These are phyloP conservation scores for Marasmius sp. DNA, from an alignment of 1,284 basidiomycete species.

Conservation along the genomic window DNA sequence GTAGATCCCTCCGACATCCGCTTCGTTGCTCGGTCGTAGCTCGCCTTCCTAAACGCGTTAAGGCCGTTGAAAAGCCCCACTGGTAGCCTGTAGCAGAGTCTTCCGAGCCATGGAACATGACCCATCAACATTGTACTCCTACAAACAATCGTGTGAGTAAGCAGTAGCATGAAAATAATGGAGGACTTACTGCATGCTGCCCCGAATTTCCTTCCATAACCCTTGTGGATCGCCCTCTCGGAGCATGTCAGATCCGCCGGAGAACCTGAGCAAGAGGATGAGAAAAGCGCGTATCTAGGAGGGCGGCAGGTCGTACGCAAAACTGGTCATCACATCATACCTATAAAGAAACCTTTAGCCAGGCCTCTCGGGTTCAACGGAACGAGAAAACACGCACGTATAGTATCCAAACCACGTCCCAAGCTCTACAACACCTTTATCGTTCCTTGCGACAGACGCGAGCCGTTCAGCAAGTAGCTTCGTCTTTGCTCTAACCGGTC, in stretches of 20 bases:
- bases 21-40: slow-evolving; percentile 23
- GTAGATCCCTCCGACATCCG: slow-evolving; percentile 25
- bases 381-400: slow-evolving; percentile 23
- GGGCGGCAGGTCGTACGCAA: not conserved
- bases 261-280: slow-evolving; percentile 23
- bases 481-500: slow-evolving; percentile 29
- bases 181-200: slow-evolving; percentile 8
- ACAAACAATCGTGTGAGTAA: not conserved
- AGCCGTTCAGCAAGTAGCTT: slow-evolving; percentile 33
- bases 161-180: not conserved
- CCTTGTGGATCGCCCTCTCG: slow-evolving; percentile 19
- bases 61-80: slow-evolving; percentile 11
- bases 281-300: slow-evolving; percentile 29
- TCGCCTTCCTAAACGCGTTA: slow-evolving; percentile 8
- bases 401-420: slow-evolving; percentile 34
- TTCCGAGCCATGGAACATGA: slow-evolving; percentile 32
- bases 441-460: slow-evolving; percentile 1
- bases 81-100: slow-evolving; percentile 21
- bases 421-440: slow-evolving; percentile 25
- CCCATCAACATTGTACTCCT: slow-evolving; percentile 16
- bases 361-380: slow-evolving; percentile 31
- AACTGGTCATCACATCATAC: not conserved
- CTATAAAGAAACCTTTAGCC: not conserved
- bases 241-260: slow-evolving; percentile 29
- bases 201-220: slow-evolving; percentile 14